phyloP scores from a whole-genome alignment of 768 basidiomycete genomes.

The Tephrocybe sp. region DNA sequence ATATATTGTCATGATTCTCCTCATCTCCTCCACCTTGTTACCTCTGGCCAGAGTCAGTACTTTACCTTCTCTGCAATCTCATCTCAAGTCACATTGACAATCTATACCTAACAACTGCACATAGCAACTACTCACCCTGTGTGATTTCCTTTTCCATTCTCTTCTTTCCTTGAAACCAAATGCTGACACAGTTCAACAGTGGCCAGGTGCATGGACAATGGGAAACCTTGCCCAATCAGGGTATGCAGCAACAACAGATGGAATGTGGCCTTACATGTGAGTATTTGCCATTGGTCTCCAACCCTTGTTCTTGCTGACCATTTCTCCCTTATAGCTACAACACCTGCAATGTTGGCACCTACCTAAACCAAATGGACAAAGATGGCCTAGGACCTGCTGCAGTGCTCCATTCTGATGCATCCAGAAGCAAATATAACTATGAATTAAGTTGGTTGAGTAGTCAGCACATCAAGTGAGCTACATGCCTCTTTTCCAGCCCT shows the following conservation, averaged over 20 bases:
- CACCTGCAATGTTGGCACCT: slow-evolving; percentile 75
- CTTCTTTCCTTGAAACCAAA: no score
- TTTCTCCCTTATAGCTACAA: slow-evolving; percentile 41
- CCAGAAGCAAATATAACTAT: no score
- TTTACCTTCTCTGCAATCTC: no score
- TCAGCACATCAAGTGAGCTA: slow-evolving; percentile 67
- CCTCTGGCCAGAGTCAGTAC: no score
- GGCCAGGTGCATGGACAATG: slow-evolving; percentile 92
- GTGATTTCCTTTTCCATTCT: neutral
- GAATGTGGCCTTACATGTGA: slow-evolving; percentile 81
- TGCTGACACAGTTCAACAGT: slow-evolving; percentile 36
- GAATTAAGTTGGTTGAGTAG: slow-evolving; percentile 76
- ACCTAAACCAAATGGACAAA: slow-evolving; percentile 64
- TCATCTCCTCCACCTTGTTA: no score
- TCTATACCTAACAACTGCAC: no score
- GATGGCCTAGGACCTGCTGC: slow-evolving; percentile 57
- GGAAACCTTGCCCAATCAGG: slow-evolving; percentile 86
- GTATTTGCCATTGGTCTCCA: slow-evolving; percentile 14
- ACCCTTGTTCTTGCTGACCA: neutral
- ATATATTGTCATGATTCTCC: no score
- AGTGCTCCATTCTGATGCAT: slow-evolving; percentile 52
- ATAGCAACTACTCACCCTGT: no score
- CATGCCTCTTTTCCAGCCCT: neutral
- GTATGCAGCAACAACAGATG: slow-evolving; percentile 77
- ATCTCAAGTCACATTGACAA: no score